These are phyloP conservation scores for Sclerotinia spermophila DNA, from an alignment of 2,329 filamentous ascomycete genomes.

Conservation along the genomic window DNA sequence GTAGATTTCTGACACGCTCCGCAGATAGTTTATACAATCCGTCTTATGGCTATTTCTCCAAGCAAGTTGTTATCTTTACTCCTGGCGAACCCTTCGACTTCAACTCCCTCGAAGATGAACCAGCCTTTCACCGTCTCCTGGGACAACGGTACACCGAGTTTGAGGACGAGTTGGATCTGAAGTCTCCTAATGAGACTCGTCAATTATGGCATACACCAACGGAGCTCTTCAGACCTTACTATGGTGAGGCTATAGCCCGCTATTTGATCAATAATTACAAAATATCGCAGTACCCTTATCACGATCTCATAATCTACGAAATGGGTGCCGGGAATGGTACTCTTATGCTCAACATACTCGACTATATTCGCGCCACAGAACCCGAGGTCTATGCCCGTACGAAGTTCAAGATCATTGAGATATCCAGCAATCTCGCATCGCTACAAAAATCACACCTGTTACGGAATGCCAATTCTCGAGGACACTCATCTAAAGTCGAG, in stretches of 20 bases:
- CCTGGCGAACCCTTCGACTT: slow-evolving; percentile 92
- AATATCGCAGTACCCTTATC: slow-evolving; percentile 87
- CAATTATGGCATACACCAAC: slow-evolving; percentile 99
- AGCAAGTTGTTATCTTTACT: slow-evolving; percentile 93
- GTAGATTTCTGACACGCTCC: slow-evolving; percentile 22
- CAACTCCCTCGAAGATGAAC: slow-evolving; percentile 72
- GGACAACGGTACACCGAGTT: slow-evolving; percentile 82
- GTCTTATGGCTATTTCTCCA: slow-evolving; percentile 92
- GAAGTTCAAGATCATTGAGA: slow-evolving; percentile 93
- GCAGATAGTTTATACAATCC: slow-evolving; percentile 92
- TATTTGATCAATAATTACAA: slow-evolving; percentile 97
- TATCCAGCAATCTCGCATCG: slow-evolving; percentile 74
- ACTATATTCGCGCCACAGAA: slow-evolving; percentile 87
- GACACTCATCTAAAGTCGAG: slow-evolving; percentile 81
- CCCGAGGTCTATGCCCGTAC: slow-evolving; percentile 92
- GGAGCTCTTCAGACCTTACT: slow-evolving; percentile 93
- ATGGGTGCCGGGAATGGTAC: slow-evolving; percentile 98
- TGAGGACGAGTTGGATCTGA: slow-evolving; percentile 78
- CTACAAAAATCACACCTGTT: slow-evolving; percentile 71
- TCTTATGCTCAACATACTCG: slow-evolving; percentile 95
- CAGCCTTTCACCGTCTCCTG: slow-evolving; percentile 74
- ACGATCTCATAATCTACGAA: slow-evolving; percentile 97
- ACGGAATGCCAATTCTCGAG: slow-evolving; percentile 62
- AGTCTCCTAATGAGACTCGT: slow-evolving; percentile 63
- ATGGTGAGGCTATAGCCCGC: slow-evolving; percentile 94